Conservation (phyloP, 306 rosid genomes). For the Vachellia pachyceras region DNA sequence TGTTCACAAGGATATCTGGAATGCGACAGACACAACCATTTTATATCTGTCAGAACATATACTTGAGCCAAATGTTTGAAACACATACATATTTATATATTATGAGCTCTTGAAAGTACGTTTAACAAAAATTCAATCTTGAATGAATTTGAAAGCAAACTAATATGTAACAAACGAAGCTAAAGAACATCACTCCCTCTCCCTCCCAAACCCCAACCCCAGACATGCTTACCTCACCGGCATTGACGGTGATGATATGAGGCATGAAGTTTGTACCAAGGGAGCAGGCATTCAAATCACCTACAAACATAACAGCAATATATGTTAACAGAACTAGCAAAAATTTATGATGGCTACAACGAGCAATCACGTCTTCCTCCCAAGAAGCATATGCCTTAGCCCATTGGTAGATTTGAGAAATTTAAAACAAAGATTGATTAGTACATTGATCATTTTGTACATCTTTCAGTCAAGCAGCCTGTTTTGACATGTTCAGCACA, state of each 20-base stretch:
- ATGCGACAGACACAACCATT: not conserved
- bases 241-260: conserved; percentile 71
- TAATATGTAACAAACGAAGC: conserved; percentile 15
- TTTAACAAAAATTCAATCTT: not conserved
- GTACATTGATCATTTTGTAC: not conserved
- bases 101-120: not conserved
- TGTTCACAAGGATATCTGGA: not conserved
- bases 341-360: conserved; percentile 7
- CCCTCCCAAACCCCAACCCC: not conserved
- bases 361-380: not conserved
- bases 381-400: not conserved
- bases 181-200: not conserved
- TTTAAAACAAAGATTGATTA: not conserved
- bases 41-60: not conserved
- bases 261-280: conserved; percentile 78
- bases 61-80: conserved; percentile 8
- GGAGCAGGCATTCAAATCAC: conserved; percentile 56
- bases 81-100: not conserved
- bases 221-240: conserved; percentile 78
- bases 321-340: conserved; percentile 28
- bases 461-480: not conserved
- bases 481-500: not conserved
- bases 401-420: not conserved
- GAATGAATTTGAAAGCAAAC: not conserved
- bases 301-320: conserved; percentile 45